A percentile compares a stretch with the other conserved stretches of the same genome.
Evolutionary conservation across 495 filamentous ascomycete species (phyloP).

Genomic region (Xylaria bambusicola): DNA sequence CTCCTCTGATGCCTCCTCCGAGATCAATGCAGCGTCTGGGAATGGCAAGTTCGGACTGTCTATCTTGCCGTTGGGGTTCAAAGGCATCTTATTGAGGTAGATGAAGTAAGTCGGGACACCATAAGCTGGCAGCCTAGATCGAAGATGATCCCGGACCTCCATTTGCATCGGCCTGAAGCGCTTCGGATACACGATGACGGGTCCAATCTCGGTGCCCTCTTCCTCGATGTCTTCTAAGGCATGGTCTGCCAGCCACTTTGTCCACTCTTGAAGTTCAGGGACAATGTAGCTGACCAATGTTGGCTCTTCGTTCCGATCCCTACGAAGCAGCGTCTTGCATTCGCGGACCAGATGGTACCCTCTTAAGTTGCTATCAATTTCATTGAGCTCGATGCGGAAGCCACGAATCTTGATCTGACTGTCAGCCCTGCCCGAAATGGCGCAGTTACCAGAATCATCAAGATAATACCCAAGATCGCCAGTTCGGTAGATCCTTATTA

Average conservation of each 20-base stretch:
- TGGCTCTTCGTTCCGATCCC: constrained; percentile 89
- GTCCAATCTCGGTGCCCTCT: constrained; percentile 47
- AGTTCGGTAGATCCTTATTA: constrained; percentile 82
- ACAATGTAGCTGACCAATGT: constrained; percentile 91
- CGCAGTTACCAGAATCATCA: constrained; percentile 71
- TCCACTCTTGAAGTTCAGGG: constrained; percentile 75
- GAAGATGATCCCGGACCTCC: constrained; percentile 74
- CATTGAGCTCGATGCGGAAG: constrained; percentile 92
- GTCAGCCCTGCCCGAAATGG: constrained; percentile 78
- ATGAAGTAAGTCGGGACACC: constrained; percentile 81
- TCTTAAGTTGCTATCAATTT: constrained; percentile 86
- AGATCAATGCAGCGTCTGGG: constrained; percentile 66
- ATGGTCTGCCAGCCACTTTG: constrained; percentile 61
- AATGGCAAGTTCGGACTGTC: constrained; percentile 90
- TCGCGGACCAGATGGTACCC: constrained; percentile 80
- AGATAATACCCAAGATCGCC: constrained; percentile 80
- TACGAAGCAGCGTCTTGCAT: constrained; percentile 81
- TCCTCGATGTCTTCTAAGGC: constrained; percentile 53
- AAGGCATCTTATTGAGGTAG: constrained; percentile 74
- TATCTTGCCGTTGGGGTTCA: constrained; percentile 95
- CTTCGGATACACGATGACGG: constrained; percentile 55
- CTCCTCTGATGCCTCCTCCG: constrained; percentile 63
- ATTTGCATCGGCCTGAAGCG: constrained; percentile 66
- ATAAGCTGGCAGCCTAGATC: constrained; percentile 74
- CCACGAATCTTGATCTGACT: constrained; percentile 95